Evolutionary conservation across 805 yeast genomes (phyloP), one percentile per base, ranked within the genome.

Genomic region (Myxozyma vanderwaltii): DNA sequence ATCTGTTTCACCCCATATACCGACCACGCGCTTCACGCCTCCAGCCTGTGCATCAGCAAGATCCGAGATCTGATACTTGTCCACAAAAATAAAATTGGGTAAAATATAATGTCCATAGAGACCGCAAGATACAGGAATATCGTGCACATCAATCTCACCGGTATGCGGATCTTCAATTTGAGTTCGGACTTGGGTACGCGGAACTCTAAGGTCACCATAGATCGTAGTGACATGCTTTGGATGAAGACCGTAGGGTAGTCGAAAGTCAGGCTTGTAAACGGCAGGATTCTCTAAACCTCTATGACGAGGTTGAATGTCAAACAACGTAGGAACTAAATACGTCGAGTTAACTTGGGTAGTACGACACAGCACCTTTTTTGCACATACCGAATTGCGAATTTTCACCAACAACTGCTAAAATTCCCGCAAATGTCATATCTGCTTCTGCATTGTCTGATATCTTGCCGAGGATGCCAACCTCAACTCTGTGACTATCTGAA

Each of bases 1-100:
- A 66, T 84, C 85, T n/a, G 77, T 72, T 53, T 81, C 82, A 2
- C 86, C 86, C 79, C 80, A 80, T 61, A 64, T 23, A 65, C 67
- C 31, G 67, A 63, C 26, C 68, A 62, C 63, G 12, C 61, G 67
- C 27, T 54, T 53, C 36, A 62, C 61, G 4, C 68, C 58, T 2
- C 63, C 43, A 58, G 57, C 23, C 27, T 53, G 64, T 4, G 67
- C 58, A 36, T 68, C 58, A 15, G 69, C 70, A n/a, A 72, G 66
- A 24, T 72, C 74, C 33, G 76, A 69, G 24, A 81, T 75, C 68
- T 84, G 85, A 68, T 81, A 83, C 67, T 74, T 74, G 71, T 83
- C 87, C n/a, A 82, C 74, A 65, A 84, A 82, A 21, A 83, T 55
- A 17, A 74, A 72, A 3, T 71, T 69, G 2, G 85, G 83, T 10